Base-by-base conservation (phyloP, 2,329 filamentous ascomycete genomes). In the Aschersonia sp. region DNA sequence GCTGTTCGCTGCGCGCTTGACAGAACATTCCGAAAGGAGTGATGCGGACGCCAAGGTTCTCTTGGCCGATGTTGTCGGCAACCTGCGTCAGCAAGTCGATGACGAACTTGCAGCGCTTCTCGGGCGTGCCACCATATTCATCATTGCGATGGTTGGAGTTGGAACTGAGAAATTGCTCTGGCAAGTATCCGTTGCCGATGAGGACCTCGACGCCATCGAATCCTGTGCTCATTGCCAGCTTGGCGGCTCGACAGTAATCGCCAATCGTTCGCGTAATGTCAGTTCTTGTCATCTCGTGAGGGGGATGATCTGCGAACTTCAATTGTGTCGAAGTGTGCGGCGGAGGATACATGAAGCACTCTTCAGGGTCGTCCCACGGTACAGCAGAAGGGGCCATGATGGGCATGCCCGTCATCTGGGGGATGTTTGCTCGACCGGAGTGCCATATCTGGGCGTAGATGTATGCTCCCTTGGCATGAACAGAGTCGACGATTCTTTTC, bases 381-480 rank as follows among this genome's bases (percentile, higher is more conserved):
- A 68, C 66, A 3, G 69, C 69, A 3, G 64, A 68, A 3, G 68
- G 56, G 3, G 61, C 60, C 30, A 67, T 55, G 29, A 67, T 61
- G 4, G 57, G 56, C 4, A 59, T 59, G 4, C 67, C 69, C 1
- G 63, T 62, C 35, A 62, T 49, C 1, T 65, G 62, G 0, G 60
- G 52, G 55, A 73, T 52, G 3, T 65, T 66, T 29, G 58, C 58
- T 0, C 68, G 65, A 0, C 68, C 68, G 0, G 67, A 61, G 9
- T 62, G 59, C 65, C 66, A 84, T 0, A 85, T 66, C 60, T 85
- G 82, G n/a, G 71, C 59, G 60, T 73, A 83, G 51, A 82, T 77
- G 55, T 69, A 74, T 40, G 69, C 71, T 42, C 77, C 77, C 53
- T 78, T 75, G 31, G 68, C 68, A 61, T 85, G 82, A 1, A 85